These are phyloP conservation scores for Citrus inodora DNA, from an alignment of 345 rosid species.

Conservation along the genomic window DNA sequence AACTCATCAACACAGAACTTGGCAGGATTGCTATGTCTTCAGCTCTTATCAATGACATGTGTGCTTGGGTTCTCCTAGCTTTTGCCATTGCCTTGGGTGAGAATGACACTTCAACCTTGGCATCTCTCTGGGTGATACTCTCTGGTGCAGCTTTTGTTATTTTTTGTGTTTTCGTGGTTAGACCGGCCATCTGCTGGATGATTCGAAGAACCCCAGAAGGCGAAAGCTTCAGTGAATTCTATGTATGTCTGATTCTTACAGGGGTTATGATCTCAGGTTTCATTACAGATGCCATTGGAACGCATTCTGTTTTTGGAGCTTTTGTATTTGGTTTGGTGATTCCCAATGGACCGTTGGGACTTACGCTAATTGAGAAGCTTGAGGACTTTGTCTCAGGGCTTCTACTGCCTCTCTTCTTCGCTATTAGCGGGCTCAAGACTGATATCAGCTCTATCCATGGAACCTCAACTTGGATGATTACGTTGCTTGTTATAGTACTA, in stretches of 20 bases:
- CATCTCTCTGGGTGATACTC: slow-evolving; percentile 74
- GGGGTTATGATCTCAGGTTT: slow-evolving; percentile 95
- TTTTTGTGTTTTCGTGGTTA: slow-evolving; percentile 51
- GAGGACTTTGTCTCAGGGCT: slow-evolving; percentile 98
- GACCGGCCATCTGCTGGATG: slow-evolving; percentile 74
- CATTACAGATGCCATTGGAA: slow-evolving; percentile 90
- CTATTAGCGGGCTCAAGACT: slow-evolving; percentile 91
- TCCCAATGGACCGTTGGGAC: slow-evolving; percentile 88
- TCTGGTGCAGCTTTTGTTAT: slow-evolving; percentile 47
- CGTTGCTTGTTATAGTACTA: slow-evolving; percentile 46
- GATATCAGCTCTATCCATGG: slow-evolving; percentile 41
- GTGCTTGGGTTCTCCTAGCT: slow-evolving; percentile 85
- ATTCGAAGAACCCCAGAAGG: slow-evolving; percentile 85
- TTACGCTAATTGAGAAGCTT: slow-evolving; percentile 82
- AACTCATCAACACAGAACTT: slow-evolving; percentile 78
- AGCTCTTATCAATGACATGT: slow-evolving; percentile 84
- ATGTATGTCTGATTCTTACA: slow-evolving; percentile 76
- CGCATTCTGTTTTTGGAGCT: slow-evolving; percentile 93
- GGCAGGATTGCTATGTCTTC: slow-evolving; percentile 93
- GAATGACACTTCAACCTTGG: slow-evolving; percentile 42
- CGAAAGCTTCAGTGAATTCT: slow-evolving; percentile 74
- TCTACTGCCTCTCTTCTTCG: slow-evolving; percentile 85
- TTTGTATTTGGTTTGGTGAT: slow-evolving; percentile 86
- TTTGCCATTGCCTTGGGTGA: slow-evolving; percentile 81
- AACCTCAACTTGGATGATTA: slow-evolving; percentile 42